Evolutionary conservation across 2,329 filamentous ascomycete genomes (phyloP), one percentile per base, ranked within the genome.

Genomic region (Aspergillus sp.): DNA sequence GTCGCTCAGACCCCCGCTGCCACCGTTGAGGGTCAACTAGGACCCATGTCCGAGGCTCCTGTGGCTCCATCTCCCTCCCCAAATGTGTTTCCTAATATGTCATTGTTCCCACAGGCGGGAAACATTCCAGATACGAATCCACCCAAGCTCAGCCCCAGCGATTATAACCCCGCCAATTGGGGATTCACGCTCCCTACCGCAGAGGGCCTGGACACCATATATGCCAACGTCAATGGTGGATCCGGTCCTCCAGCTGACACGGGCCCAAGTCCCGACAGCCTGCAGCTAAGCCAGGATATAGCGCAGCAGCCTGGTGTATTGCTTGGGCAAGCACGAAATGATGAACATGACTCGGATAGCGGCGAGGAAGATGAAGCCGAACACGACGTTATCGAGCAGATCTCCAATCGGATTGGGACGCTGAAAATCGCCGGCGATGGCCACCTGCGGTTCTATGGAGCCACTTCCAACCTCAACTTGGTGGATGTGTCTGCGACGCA

Each of bases 401-500:
- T 67, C 6, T 63, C 63, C 2, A 52, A 62, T 40, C 60, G 62
- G 5, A 57, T 67, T 12, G 64, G 64, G 4, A 61, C 61, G 4
- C 37, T 68, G 30, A 64, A 66, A 31, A 52, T 67, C 15, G 53
- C 58, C 0, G 54, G 57, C 2, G 63, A 64, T 39, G 64, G 64
- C 0, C 59, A 64, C 36, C 43, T 65, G 11, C 56, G 63, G 8
- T 68, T 62, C 34, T 67, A 63, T 28, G 64, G 64, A 8, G 55
- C 64, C 2, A 64, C 64, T 0, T 65, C 63, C 4, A 66, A 67
- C 24, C 48, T 65, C 11, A 64, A 62, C 29, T 34, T 66, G 15
- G 49, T 66, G 2, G 58, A 64, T 37, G 55, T 58, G 8, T 55
- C 53, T 17, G 55, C 55, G 8, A 54, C 52, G 15, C 49, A 53